Evolutionary conservation across 139 green algal genomes (phyloP).

Genomic region (Closterium sp.): DNA sequence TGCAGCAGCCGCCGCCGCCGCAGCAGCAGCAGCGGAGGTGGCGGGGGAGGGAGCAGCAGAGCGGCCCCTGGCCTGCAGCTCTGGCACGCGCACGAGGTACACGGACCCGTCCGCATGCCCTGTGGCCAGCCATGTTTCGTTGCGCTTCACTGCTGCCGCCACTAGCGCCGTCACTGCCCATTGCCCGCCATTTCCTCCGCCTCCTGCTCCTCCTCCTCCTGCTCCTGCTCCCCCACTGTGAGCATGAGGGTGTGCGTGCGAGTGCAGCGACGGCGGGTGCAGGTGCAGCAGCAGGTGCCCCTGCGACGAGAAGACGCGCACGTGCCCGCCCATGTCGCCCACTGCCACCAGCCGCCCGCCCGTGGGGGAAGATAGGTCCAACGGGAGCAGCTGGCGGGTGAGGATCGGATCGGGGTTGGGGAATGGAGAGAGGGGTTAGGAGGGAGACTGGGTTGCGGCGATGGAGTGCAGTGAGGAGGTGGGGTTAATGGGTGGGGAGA

Average conservation of each 20-base stretch:
- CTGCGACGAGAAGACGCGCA: slow-evolving; percentile 26
- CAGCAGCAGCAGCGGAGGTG: neutral
- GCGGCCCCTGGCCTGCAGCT: neutral
- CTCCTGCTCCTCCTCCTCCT: neutral
- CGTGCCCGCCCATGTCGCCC: slow-evolving; percentile 10
- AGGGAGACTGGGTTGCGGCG: neutral
- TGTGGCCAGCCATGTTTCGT: slow-evolving; percentile 26
- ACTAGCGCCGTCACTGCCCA: slow-evolving; percentile 27
- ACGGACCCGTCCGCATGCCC: slow-evolving; percentile 31
- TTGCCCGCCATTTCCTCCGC: neutral
- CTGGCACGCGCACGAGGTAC: neutral
- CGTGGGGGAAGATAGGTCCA: neutral
- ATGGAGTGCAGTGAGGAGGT: neutral
- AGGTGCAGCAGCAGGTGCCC: slow-evolving; percentile 8
- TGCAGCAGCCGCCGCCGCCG: neutral
- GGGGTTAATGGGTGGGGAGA: too few species aligned
- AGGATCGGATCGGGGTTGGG: neutral
- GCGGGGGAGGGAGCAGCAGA: neutral
- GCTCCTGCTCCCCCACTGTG: neutral
- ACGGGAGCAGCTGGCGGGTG: neutral
- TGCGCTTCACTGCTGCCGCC: slow-evolving; percentile 10
- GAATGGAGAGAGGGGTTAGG: neutral
- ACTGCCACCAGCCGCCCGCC: slow-evolving; percentile 6
- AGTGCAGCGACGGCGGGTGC: neutral
- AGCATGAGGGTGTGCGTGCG: neutral